These are phyloP conservation scores for Chlorella sp. DNA, from an alignment of 139 green algal species.

Conservation along the genomic window DNA sequence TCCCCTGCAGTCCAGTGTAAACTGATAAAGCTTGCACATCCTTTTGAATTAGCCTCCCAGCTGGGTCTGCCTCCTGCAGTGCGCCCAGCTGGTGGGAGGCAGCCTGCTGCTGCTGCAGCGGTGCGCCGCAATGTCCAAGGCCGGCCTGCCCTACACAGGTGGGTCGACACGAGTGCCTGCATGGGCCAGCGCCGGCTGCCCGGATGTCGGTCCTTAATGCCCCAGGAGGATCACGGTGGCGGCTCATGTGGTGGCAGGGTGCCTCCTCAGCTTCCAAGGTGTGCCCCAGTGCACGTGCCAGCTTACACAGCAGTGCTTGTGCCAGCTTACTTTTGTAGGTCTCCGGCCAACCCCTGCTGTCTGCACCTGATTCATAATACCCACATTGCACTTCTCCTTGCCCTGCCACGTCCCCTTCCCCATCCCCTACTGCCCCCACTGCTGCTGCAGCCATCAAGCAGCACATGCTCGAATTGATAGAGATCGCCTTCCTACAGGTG, in stretches of 20 bases:
- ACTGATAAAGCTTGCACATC: too few relatives aligned
- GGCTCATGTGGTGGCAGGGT: too few relatives aligned
- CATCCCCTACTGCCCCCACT: neutral
- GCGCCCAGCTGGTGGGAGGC: slow-evolving; percentile 30
- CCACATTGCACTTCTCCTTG: too few relatives aligned
- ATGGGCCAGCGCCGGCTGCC: neutral
- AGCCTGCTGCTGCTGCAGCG: slow-evolving; percentile 44
- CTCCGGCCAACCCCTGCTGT: neutral
- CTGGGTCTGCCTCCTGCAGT: neutral
- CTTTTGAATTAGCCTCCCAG: too few relatives aligned
- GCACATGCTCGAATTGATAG: slow-evolving; percentile 25
- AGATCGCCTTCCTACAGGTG: neutral
- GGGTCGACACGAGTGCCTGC: too few relatives aligned
- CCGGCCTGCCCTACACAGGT: slow-evolving; percentile 23
- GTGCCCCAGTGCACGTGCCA: neutral
- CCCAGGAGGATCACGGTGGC: too few relatives aligned
- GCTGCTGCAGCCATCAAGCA: slow-evolving; percentile 8
- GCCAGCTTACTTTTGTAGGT: neutral
- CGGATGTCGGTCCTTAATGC: too few relatives aligned
- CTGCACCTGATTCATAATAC: neutral
- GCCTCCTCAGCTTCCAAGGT: neutral
- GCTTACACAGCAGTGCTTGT: neutral
- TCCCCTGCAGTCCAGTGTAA: too few relatives aligned
- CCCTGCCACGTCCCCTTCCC: neutral
- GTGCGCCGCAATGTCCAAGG: slow-evolving; percentile 8